These are phyloP conservation scores for Irpex sp. DNA, from an alignment of 1,284 basidiomycete genomes.

Conservation along the genomic window DNA sequence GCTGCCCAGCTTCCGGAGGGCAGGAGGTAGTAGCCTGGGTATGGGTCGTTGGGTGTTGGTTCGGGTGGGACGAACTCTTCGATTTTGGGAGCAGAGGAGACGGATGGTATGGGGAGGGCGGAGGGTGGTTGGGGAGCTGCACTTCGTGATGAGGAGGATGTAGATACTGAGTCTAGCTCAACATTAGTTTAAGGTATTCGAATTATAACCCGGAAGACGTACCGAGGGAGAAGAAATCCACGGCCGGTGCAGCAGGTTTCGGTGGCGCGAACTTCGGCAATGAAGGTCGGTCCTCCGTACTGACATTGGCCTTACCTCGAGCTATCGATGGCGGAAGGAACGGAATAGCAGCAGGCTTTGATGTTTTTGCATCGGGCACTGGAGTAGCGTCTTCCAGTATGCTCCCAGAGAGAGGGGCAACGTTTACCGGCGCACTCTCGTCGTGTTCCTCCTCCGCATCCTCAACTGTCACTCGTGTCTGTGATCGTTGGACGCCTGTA, in stretches of 20 bases:
- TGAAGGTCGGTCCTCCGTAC: constrained; percentile 49
- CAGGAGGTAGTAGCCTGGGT: constrained; percentile 86
- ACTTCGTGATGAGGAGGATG: constrained; percentile 12
- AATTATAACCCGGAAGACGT: constrained; percentile 5
- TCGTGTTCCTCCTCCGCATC: constrained; percentile 21
- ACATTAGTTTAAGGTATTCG: background rate
- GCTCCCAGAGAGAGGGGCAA: constrained; percentile 6
- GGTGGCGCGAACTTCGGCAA: constrained; percentile 25
- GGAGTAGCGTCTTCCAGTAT: constrained; percentile 14
- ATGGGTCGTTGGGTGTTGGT: constrained; percentile 72
- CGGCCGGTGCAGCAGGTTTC: constrained; percentile 35
- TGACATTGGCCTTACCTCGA: constrained; percentile 59
- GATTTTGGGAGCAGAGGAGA: constrained; percentile 68
- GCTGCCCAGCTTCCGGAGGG: constrained; percentile 80
- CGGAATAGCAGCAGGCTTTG: constrained; percentile 26
- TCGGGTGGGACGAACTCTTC: constrained; percentile 73
- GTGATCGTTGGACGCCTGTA: constrained; percentile 20
- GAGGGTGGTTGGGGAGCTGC: constrained; percentile 18
- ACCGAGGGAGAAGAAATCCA: constrained; percentile 70
- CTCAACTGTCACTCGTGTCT: constrained; percentile 17
- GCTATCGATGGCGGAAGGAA: constrained; percentile 57
- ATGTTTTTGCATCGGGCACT: background rate
- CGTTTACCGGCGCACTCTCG: constrained; percentile 3
- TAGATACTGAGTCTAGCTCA: constrained; percentile 15
- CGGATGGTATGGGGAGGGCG: constrained; percentile 19